phyloP scores from a whole-genome alignment of 805 yeast genomes.

The Spathaspora sp. region DNA sequence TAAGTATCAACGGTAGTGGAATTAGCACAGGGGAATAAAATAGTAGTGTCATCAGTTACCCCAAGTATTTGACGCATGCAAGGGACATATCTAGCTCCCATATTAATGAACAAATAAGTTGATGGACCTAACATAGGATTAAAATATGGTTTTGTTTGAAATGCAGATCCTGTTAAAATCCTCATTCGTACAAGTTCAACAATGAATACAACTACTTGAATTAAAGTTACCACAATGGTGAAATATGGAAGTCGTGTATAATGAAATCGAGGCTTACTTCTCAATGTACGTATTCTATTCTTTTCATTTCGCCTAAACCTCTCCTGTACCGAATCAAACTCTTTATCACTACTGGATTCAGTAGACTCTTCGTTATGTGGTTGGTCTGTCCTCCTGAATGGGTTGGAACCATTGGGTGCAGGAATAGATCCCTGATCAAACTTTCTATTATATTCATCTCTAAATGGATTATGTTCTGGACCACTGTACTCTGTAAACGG shows the following conservation, averaged over 20 bases:
- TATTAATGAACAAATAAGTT: slow-evolving; percentile 56
- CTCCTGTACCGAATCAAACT: slow-evolving; percentile 11
- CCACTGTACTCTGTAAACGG: slow-evolving; percentile 3
- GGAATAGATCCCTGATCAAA: slow-evolving; percentile 6
- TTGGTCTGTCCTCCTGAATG: slow-evolving; percentile 4
- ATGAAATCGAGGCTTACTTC: slow-evolving; percentile 30
- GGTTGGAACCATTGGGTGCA: slow-evolving; percentile 3
- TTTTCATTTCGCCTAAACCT: slow-evolving; percentile 17
- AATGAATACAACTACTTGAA: slow-evolving; percentile 55
- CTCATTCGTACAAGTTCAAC: slow-evolving; percentile 60
- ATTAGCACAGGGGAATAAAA: slow-evolving; percentile 65
- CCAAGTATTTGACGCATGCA: slow-evolving; percentile 57
- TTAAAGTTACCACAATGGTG: slow-evolving; percentile 37
- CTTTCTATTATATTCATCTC: slow-evolving; percentile 1
- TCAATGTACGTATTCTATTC: slow-evolving; percentile 20
- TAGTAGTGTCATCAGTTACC: slow-evolving; percentile 44
- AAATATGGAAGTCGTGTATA: slow-evolving; percentile 38
- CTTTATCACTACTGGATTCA: background rate
- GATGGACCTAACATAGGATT: slow-evolving; percentile 82
- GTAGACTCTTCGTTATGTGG: background rate
- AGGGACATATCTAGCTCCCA: slow-evolving; percentile 70
- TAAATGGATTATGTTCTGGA: slow-evolving; percentile 3
- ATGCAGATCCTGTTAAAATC: slow-evolving; percentile 55
- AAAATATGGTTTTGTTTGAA: slow-evolving; percentile 67
- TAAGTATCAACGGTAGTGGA: slow-evolving; percentile 53